Evolutionary conservation across 2,329 filamentous ascomycete species (phyloP).

Genomic region (Ophiobolus disseminans): DNA sequence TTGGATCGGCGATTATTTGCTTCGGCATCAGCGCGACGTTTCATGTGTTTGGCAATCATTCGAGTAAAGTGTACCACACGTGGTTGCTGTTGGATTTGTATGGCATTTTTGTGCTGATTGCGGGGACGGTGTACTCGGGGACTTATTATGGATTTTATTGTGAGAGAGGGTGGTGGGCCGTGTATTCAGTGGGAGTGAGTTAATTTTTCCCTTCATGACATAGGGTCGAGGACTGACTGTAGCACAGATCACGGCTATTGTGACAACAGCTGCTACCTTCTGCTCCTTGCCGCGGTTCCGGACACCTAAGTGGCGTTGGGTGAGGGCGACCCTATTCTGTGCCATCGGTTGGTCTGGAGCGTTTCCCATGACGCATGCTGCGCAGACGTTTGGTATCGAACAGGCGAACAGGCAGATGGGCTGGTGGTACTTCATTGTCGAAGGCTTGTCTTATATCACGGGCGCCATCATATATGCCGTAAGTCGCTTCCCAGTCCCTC

Average conservation of each 20-base stretch:
- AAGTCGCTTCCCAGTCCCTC: no score
- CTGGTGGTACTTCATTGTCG: conserved; percentile 10
- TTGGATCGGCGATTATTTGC: conserved; percentile 2
- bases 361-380: conserved; percentile 13
- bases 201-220: not conserved
- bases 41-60: conserved; percentile 9
- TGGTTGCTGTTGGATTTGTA: conserved; percentile 9
- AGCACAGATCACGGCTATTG: not conserved
- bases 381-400: conserved; percentile 9
- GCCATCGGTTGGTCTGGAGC: conserved; percentile 12
- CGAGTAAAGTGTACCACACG: conserved; percentile 7
- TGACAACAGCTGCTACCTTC: conserved; percentile 3
- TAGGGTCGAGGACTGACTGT: no score
- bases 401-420: conserved; percentile 13
- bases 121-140: conserved; percentile 10
- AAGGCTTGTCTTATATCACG: conserved; percentile 7
- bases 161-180: conserved; percentile 5
- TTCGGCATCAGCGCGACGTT: conserved; percentile 11
- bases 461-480: conserved; percentile 12
- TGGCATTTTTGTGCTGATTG: conserved; percentile 11
- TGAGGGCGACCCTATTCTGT: conserved; percentile 8
- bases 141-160: conserved; percentile 13
- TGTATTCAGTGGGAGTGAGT: conserved; percentile 5
- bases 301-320: conserved; percentile 10
- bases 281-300: conserved; percentile 9